A percentile compares a stretch with the other conserved stretches of the same genome.
These are phyloP conservation scores for Paragyromitra xinjiangensis DNA, from an alignment of 495 filamentous ascomycete species.

Conservation along the genomic window DNA sequence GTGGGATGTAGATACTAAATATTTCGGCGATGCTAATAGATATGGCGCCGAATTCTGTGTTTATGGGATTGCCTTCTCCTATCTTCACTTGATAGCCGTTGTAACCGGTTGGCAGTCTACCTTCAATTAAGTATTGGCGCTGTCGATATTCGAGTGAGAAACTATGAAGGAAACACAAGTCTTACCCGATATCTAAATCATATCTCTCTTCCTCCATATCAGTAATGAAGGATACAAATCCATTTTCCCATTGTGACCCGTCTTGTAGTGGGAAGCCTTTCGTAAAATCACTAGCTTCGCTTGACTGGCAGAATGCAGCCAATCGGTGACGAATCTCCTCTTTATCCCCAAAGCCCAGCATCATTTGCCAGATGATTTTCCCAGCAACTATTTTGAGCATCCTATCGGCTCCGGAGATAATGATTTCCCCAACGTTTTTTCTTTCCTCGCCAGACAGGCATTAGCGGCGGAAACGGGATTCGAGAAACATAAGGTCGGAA, in stretches of 20 bases:
- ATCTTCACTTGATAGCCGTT: conserved; percentile 46
- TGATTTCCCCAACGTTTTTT: conserved; percentile 49
- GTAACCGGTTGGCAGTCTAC: conserved; percentile 44
- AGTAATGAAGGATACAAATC: conserved; percentile 39
- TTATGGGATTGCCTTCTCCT: conserved; percentile 38
- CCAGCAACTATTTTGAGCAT: conserved; percentile 54
- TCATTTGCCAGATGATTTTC: conserved; percentile 51
- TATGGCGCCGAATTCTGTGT: conserved; percentile 27
- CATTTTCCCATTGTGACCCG: conserved; percentile 48
- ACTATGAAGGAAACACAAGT: not conserved
- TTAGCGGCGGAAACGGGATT: conserved; percentile 11
- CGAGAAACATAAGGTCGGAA: not conserved
- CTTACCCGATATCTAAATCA: conserved; percentile 35
- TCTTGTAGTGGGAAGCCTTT: conserved; percentile 43
- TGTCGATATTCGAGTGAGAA: not conserved
- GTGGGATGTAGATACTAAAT: conserved; percentile 54
- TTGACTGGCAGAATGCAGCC: conserved; percentile 34
- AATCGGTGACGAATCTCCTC: conserved; percentile 38
- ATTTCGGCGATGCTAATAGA: conserved; percentile 47
- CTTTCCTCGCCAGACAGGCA: conserved; percentile 20
- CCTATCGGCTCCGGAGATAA: conserved; percentile 43
- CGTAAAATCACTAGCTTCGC: conserved; percentile 5
- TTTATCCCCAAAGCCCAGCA: conserved; percentile 21
- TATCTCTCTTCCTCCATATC: conserved; percentile 47
- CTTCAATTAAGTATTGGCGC: not conserved